Evolutionary conservation across 495 filamentous ascomycete species (phyloP).

Genomic region (Aspergillus bridgeri): DNA sequence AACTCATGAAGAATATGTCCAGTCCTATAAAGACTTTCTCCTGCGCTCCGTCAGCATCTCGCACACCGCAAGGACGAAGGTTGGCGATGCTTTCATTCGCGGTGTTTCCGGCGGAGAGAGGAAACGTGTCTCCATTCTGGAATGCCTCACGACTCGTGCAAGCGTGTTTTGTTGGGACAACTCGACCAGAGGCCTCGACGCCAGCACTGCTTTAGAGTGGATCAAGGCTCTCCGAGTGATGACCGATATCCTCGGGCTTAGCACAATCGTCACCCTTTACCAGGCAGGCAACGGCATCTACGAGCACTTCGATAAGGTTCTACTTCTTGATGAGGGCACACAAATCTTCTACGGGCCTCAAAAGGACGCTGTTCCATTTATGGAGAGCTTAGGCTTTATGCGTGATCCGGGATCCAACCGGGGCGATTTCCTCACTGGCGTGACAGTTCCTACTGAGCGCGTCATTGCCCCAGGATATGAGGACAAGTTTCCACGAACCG

Average conservation of each 20-base stretch:
- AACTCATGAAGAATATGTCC: neutral
- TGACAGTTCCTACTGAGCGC: neutral
- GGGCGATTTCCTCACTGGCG: neutral
- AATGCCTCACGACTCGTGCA: conserved; percentile 58
- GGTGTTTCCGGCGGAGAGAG: conserved; percentile 84
- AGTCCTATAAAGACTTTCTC: neutral
- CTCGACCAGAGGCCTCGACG: conserved; percentile 57
- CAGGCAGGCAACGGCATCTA: conserved; percentile 64
- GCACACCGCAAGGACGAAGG: conserved; percentile 31
- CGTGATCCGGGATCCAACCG: neutral
- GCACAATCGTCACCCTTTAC: conserved; percentile 51
- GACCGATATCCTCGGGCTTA: conserved; percentile 43
- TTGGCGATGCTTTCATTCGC: conserved; percentile 75
- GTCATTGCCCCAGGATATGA: neutral
- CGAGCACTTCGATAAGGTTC: conserved; percentile 62
- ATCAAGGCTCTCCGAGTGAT: conserved; percentile 43
- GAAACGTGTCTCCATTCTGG: conserved; percentile 65
- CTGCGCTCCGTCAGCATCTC: neutral
- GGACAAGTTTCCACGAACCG: neutral
- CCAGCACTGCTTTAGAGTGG: conserved; percentile 54
- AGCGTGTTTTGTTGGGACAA: conserved; percentile 65
- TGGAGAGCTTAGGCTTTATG: neutral
- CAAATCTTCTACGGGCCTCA: neutral
- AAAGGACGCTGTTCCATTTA: neutral
- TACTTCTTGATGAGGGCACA: conserved; percentile 61